Conservation (phyloP, 2,329 filamentous ascomycete genomes). For the Penicillium crustosum region DNA sequence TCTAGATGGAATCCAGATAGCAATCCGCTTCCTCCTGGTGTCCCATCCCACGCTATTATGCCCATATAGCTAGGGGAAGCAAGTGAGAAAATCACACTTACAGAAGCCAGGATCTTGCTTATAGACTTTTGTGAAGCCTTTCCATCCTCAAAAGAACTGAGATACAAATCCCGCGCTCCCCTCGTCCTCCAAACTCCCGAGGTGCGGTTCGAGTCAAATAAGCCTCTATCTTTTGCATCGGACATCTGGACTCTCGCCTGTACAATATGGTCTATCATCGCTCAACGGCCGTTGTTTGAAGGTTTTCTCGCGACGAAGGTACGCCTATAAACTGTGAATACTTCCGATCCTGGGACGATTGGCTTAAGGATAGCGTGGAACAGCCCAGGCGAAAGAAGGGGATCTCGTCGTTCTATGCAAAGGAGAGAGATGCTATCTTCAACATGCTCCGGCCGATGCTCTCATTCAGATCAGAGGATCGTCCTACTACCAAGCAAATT, state of each 20-base stretch:
- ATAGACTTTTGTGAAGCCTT: too few species aligned
- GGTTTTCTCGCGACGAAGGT: conserved; percentile 14
- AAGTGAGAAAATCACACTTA: too few species aligned
- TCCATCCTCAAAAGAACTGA: too few species aligned
- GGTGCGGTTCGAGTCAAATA: too few species aligned
- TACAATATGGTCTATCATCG: conserved; percentile 29
- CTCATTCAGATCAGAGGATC: conserved; percentile 19
- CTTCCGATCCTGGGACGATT: conserved; percentile 26
- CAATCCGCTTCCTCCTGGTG: too few species aligned
- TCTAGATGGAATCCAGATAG: too few species aligned
- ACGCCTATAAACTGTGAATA: conserved; percentile 8
- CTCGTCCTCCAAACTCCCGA: too few species aligned
- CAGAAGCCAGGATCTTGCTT: too few species aligned
- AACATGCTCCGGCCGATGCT: conserved; percentile 27
- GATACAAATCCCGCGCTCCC: too few species aligned
- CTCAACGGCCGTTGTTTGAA: background rate
- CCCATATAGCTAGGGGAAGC: too few species aligned
- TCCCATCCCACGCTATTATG: too few species aligned
- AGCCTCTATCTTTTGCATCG: conserved; percentile 14
- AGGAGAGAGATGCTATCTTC: conserved; percentile 22
- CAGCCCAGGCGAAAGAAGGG: conserved; percentile 14
- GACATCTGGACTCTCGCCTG: conserved; percentile 43
- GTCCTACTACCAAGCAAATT: conserved; percentile 20
- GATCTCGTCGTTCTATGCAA: conserved; percentile 10
- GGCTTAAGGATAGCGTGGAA: conserved; percentile 12